These are phyloP conservation scores for Shiraia sp. DNA, from an alignment of 2,329 filamentous ascomycete species.

Conservation along the genomic window DNA sequence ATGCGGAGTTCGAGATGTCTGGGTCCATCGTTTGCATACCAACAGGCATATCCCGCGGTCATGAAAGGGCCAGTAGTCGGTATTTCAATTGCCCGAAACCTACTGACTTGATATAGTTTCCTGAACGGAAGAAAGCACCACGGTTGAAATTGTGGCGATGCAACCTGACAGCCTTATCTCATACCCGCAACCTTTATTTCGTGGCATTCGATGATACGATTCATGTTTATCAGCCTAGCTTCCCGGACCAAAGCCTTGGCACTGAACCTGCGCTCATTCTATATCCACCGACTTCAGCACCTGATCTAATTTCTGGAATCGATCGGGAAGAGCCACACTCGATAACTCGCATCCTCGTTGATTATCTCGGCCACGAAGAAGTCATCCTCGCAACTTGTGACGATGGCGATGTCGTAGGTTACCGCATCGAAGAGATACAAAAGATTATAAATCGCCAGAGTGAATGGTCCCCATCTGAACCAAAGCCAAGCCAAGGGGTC, in stretches of 20 bases:
- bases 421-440: slow-evolving; percentile 38
- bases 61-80: slow-evolving; percentile 25
- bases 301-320: slow-evolving; percentile 29
- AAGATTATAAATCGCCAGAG: slow-evolving; percentile 18
- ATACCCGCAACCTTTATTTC: slow-evolving; percentile 53
- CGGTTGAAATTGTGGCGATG: slow-evolving; percentile 45
- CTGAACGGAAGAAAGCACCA: slow-evolving; percentile 12
- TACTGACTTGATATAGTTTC: slow-evolving; percentile 17
- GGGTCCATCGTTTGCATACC: slow-evolving; percentile 26
- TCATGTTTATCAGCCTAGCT: slow-evolving; percentile 50
- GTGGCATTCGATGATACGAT: slow-evolving; percentile 48
- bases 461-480: neutral
- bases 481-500: slow-evolving; percentile 46
- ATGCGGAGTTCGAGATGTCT: slow-evolving; percentile 9
- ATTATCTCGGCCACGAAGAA: slow-evolving; percentile 52
- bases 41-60: slow-evolving; percentile 27
- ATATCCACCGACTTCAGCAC: slow-evolving; percentile 41
- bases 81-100: neutral
- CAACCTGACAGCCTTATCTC: slow-evolving; percentile 52
- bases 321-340: slow-evolving; percentile 46
- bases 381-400: slow-evolving; percentile 59
- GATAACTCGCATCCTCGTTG: slow-evolving; percentile 51
- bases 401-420: slow-evolving; percentile 58
- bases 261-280: slow-evolving; percentile 44
- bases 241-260: slow-evolving; percentile 47